Evolutionary conservation across 495 filamentous ascomycete species (phyloP), one percentile per base, ranked within the genome.

Genomic region (Neurospora pannonica): DNA sequence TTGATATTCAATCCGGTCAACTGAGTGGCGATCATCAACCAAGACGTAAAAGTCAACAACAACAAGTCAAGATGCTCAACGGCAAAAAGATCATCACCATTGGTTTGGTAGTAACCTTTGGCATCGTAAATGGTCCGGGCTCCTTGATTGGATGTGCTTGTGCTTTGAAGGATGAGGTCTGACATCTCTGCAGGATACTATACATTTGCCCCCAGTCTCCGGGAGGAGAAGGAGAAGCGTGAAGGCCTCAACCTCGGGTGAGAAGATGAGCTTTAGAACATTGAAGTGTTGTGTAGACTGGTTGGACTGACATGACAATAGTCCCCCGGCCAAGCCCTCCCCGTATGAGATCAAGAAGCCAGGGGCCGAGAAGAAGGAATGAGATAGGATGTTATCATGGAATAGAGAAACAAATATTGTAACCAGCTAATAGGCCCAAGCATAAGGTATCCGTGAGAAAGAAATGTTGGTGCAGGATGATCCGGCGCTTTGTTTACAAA

Each of bases 201-300:
- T 74, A 79, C 81, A 4, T 86, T 87, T 74, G 77, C 79, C 19
- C 84, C 85, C 9, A 70, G 75, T 28, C 75, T 87, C 5, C 79
- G 79, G 75, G 83, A 83, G 17, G 72, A 83, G 43, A 81, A 82
- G 31, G 72, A 82, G 8, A 75, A 79, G 38, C 70, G 72, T 60
- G 76, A 83, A 2, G 74, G 73, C 28, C 54, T 72, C 19, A 54
- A 70, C 37, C n/a, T 75, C 5, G 70, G 70, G 75, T 78, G 48
- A 73, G 77, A 24, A 43, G 28, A n/a, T 71, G 43, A 54, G 46
- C 21, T 67, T 21, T 1, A 67, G 8, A 37, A 28, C 17, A 10
- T 7, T 54, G 28, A 7, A 5, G 13, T 42, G 38, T 6, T 13
- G 24, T 46, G 9, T 13, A 17, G 67, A 19, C 15, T 7, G 40